Evolutionary conservation across 768 basidiomycete species (phyloP), one percentile per base, ranked within the genome.

Genomic region (Mycena alexandri): DNA sequence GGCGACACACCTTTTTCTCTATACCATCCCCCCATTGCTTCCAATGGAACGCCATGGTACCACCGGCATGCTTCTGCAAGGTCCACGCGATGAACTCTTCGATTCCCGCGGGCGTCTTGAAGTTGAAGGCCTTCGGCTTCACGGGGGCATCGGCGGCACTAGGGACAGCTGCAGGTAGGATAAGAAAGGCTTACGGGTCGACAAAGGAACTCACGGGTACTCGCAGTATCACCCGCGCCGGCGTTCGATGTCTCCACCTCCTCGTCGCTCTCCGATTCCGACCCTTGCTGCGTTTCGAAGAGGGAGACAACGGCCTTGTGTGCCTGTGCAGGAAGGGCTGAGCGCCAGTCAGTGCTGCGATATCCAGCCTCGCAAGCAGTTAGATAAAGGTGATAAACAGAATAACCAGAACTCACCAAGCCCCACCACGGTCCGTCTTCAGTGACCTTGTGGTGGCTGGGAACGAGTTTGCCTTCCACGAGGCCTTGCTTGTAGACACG

Each of bases 1-100:
- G 8, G 41, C 13, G 2, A 25, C 59, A 21, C 33, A 60, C 59
- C 59, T 38, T 60, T 12, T 60, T 60, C 17, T 60, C 59, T n/a
- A 25, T 24, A 8, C 59, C 47, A 46, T 50, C 21, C 6, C 59
- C 59, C 59, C 59, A 59, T 7, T 2, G n/a, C 22, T 60, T 50
- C 59, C 59, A 60, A 29, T 60, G 59, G 34, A 57, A 58, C 5
- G 56, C 17, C 7, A 44, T 25, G 24, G 11, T 46, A 16, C 44
- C 56, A 11, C 12, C 13, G 17, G 5, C 56, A 25, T 13, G 17
- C 5, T 6, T 44, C 44, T 25, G 42, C 14, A 58, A n/a, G 21
- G n/a, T 24, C 43, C 56, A 58, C 44, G 25, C 33, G 8, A 58
- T 44, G 43, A 58, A 58, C 17, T 16, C 29, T 3, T 42, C 56